Conservation (phyloP, 2,329 filamentous ascomycete genomes). For the Hirsutella minnesotensis region DNA sequence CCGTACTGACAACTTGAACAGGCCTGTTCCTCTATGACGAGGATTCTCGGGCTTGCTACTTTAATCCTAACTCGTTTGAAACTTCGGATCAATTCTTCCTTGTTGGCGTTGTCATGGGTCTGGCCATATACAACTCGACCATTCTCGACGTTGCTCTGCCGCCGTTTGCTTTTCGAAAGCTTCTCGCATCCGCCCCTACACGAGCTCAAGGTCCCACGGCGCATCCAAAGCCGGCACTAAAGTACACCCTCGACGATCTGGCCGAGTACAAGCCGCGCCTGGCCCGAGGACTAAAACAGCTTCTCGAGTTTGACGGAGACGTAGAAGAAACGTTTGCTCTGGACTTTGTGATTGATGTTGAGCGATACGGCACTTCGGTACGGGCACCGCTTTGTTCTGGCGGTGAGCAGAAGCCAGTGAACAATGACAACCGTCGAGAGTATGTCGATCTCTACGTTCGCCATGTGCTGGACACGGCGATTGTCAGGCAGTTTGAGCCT, state of each 20-base stretch:
- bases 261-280: slow-evolving; percentile 70
- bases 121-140: slow-evolving; percentile 91
- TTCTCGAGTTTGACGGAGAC: slow-evolving; percentile 75
- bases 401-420: slow-evolving; percentile 65
- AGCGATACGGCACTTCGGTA: slow-evolving; percentile 60
- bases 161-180: slow-evolving; percentile 79
- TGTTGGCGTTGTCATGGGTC: slow-evolving; percentile 73
- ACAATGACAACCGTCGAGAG: slow-evolving; percentile 71
- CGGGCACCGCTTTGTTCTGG: slow-evolving; percentile 61
- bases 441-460: slow-evolving; percentile 79
- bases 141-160: slow-evolving; percentile 83
- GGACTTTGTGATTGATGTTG: slow-evolving; percentile 67
- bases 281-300: slow-evolving; percentile 60
- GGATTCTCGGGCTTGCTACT: slow-evolving; percentile 83
- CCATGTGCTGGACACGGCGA: slow-evolving; percentile 66
- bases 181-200: slow-evolving; percentile 64
- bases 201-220: slow-evolving; percentile 40
- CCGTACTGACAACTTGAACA: slow-evolving; percentile 19
- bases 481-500: slow-evolving; percentile 76
- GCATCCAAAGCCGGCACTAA: slow-evolving; percentile 50
- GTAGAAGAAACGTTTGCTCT: slow-evolving; percentile 71
- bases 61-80: slow-evolving; percentile 82
- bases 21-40: slow-evolving; percentile 91
- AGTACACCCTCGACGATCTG: slow-evolving; percentile 68
- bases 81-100: slow-evolving; percentile 87